These are phyloP conservation scores for Athelia sp. DNA, from an alignment of 1,284 basidiomycete genomes.

Conservation along the genomic window DNA sequence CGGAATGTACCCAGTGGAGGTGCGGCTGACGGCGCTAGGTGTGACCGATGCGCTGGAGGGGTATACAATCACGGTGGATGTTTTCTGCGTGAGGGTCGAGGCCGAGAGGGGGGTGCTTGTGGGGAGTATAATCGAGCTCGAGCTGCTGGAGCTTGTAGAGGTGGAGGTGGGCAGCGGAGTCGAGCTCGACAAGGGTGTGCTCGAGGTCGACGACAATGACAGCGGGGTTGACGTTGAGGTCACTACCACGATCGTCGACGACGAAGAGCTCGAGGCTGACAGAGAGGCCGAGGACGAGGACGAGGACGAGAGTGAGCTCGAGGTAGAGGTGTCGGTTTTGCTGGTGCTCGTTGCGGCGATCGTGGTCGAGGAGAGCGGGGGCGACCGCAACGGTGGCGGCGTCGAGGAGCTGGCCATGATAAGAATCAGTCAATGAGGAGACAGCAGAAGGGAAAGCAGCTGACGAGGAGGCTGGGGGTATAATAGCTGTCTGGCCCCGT, in stretches of 20 bases:
- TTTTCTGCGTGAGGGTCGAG: constrained; percentile 1
- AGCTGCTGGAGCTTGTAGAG: neutral
- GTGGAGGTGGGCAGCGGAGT: constrained; percentile 5
- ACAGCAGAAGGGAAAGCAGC: too few species aligned
- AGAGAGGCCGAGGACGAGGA: constrained; percentile 8
- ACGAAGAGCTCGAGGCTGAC: too few species aligned
- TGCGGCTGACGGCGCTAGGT: neutral
- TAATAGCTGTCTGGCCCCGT: too few species aligned
- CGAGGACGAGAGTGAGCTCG: constrained; percentile 4
- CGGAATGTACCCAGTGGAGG: neutral
- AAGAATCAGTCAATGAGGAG: too few species aligned
- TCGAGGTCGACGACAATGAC: too few species aligned
- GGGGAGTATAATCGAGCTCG: constrained; percentile 4
- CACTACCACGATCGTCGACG: constrained; percentile 4
- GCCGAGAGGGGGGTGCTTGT: neutral
- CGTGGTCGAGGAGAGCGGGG: neutral
- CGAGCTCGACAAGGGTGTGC: neutral
- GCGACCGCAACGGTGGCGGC: too few species aligned
- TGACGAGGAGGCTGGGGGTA: too few species aligned
- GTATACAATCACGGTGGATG: neutral
- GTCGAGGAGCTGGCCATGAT: too few species aligned
- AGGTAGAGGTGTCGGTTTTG: neutral
- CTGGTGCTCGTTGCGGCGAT: neutral
- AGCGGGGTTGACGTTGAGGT: constrained; percentile 9
- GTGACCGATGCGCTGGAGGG: neutral